Evolutionary conservation across 176 grass and related monocot species (phyloP).

Genomic region (Guadua angustifolia): DNA sequence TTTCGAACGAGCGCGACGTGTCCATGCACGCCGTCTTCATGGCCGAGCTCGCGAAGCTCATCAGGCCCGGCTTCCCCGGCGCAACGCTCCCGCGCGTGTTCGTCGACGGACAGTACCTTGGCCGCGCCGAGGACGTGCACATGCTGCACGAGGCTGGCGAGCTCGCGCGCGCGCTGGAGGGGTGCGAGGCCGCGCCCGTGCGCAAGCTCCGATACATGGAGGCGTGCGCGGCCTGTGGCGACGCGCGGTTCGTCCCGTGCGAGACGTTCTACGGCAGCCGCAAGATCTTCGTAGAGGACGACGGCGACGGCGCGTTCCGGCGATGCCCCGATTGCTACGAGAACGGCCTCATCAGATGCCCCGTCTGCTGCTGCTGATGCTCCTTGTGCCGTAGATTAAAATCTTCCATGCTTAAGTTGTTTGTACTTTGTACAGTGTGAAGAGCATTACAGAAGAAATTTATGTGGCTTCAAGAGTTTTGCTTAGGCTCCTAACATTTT

Average conservation of each 20-base stretch:
- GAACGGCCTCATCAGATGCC: slow-evolving; percentile 73
- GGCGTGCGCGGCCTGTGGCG: slow-evolving; percentile 68
- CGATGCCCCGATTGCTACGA: slow-evolving; percentile 82
- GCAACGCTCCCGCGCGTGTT: slow-evolving; percentile 63
- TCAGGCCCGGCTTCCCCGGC: slow-evolving; percentile 20
- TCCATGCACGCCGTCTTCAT: slow-evolving; percentile 75
- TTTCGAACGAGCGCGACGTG: too few species aligned
- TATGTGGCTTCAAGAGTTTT: background rate
- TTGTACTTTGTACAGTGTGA: slow-evolving; percentile 55
- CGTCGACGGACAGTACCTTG: slow-evolving; percentile 62
- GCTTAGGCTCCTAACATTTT: slow-evolving; percentile 18
- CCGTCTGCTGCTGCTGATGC: slow-evolving; percentile 62
- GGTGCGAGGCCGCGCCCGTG: slow-evolving; percentile 50
- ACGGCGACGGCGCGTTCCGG: slow-evolving; percentile 49
- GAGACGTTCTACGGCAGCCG: slow-evolving; percentile 78
- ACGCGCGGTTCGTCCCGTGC: slow-evolving; percentile 74
- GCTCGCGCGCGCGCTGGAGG: slow-evolving; percentile 62
- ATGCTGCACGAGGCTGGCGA: slow-evolving; percentile 59
- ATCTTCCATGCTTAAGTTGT: background rate
- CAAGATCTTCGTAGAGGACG: slow-evolving; percentile 66
- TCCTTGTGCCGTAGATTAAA: slow-evolving; percentile 21
- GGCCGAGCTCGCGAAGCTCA: slow-evolving; percentile 63
- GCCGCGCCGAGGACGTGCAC: slow-evolving; percentile 71
- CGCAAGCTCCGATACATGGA: slow-evolving; percentile 57
- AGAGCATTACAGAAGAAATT: slow-evolving; percentile 32